Percentiles rank a stretch among this genome's conserved stretches.
Conservation (phyloP, 441 rosid species). For the Croton laevigatus region DNA sequence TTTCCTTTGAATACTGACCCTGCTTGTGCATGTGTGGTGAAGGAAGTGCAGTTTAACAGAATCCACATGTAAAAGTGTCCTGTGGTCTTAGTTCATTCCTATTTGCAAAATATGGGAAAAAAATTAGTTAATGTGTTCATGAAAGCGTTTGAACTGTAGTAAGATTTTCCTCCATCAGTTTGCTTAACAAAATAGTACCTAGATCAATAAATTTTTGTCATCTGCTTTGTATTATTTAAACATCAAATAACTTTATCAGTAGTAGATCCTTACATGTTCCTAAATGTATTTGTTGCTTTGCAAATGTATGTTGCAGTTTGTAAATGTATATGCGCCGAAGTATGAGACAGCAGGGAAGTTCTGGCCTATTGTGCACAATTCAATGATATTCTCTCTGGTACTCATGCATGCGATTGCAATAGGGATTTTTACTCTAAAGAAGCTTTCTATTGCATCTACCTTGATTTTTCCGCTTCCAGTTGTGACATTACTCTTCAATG, state of each 20-base stretch:
- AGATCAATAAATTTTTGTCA: slow-evolving; percentile 4
- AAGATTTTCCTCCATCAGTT: not conserved
- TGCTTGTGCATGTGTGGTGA: not conserved
- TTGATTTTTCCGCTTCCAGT: slow-evolving; percentile 72
- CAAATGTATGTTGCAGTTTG: slow-evolving; percentile 52
- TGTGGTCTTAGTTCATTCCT: not conserved
- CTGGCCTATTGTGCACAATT: slow-evolving; percentile 94
- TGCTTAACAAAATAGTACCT: not conserved
- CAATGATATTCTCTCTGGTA: slow-evolving; percentile 82
- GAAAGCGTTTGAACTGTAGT: not conserved
- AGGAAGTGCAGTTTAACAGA: not conserved
- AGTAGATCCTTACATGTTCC: not conserved
- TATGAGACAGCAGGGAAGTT: slow-evolving; percentile 88
- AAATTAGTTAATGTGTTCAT: not conserved
- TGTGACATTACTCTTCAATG: slow-evolving; percentile 86
- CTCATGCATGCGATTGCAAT: slow-evolving; percentile 92
- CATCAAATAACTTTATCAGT: slow-evolving; percentile 6
- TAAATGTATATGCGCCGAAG: slow-evolving; percentile 78
- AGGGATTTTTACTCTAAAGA: slow-evolving; percentile 78
- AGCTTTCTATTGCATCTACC: slow-evolving; percentile 69
- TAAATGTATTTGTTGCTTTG: slow-evolving; percentile 18
- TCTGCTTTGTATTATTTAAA: not conserved
- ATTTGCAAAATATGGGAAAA: not conserved
- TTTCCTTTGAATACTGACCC: not conserved
- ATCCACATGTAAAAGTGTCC: not conserved